Percentiles rank a stretch among this genome's conserved stretches.
These are phyloP conservation scores for Cajanus cajan DNA, from an alignment of 306 rosid species.

Conservation along the genomic window DNA sequence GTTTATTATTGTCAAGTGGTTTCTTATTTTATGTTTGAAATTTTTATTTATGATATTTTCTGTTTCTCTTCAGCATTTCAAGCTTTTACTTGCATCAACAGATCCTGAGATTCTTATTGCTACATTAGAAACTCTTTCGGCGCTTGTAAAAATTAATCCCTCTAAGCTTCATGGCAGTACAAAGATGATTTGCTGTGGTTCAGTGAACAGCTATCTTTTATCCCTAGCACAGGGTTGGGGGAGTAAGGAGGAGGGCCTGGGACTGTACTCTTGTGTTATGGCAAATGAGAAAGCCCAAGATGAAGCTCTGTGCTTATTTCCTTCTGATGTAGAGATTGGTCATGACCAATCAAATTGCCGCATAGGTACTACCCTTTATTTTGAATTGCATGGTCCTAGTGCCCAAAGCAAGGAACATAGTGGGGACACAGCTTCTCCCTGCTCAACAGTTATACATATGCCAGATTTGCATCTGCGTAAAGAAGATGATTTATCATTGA, in stretches of 20 bases:
- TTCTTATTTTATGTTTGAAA: not conserved
- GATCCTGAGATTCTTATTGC: constrained; percentile 96
- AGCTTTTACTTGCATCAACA: constrained; percentile 85
- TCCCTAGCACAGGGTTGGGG: constrained; percentile 99
- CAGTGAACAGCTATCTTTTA: constrained; percentile 82
- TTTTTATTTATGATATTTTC: constrained; percentile 11
- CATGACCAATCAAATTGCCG: constrained; percentile 68
- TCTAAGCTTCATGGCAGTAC: constrained; percentile 96
- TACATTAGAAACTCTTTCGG: constrained; percentile 89
- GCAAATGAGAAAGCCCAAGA: constrained; percentile 84
- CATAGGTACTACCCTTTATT: constrained; percentile 88
- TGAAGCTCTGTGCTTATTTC: constrained; percentile 81
- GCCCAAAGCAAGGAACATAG: constrained; percentile 51
- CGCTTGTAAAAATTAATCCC: constrained; percentile 91
- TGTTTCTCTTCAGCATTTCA: constrained; percentile 78
- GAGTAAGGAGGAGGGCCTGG: constrained; percentile 99
- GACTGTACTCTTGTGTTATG: constrained; percentile 85
- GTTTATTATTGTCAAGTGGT: not conserved
- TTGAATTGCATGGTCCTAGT: constrained; percentile 77
- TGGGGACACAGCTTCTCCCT: constrained; percentile 42
- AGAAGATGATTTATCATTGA: constrained; percentile 78
- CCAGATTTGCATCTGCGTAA: constrained; percentile 82
- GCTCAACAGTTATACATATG: constrained; percentile 69
- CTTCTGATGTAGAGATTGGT: constrained; percentile 76
- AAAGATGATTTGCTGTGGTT: constrained; percentile 92